These are phyloP conservation scores for Chlamydomonas incerta DNA, from an alignment of 139 green algal species.

Conservation along the genomic window DNA sequence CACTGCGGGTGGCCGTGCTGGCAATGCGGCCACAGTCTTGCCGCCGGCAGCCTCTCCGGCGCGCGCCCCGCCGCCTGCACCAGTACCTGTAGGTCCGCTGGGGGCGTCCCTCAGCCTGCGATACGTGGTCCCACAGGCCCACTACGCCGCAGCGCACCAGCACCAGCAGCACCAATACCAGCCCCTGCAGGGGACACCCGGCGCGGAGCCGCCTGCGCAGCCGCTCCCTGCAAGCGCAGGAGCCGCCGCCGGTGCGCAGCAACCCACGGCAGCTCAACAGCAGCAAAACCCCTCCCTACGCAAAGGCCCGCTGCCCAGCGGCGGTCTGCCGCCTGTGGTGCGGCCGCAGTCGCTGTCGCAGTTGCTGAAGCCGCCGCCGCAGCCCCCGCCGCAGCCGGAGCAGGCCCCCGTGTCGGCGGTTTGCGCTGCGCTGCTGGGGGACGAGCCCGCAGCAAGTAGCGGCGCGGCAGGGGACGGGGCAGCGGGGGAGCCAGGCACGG, in stretches of 20 bases:
- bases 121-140: neutral
- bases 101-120: conserved; percentile 1
- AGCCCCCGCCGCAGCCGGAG: neutral
- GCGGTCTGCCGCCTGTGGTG: too few relatives aligned
- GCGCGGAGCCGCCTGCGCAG: too few relatives aligned
- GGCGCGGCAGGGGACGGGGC: too few relatives aligned
- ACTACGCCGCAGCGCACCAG: neutral
- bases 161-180: neutral
- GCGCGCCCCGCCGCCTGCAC: neutral
- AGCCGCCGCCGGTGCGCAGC: too few relatives aligned
- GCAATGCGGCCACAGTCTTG: too few relatives aligned
- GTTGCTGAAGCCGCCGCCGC: neutral
- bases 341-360: neutral
- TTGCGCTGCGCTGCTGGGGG: neutral
- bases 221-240: too few relatives aligned
- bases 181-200: too few relatives aligned
- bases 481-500: neutral
- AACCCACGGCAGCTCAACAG: too few relatives aligned
- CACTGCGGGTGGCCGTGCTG: too few relatives aligned
- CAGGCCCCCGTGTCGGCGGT: neutral
- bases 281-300: neutral
- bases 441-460: too few relatives aligned
- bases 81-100: neutral
- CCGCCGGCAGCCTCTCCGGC: neutral
- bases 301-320: too few relatives aligned